Conservation (phyloP, 2,329 filamentous ascomycete genomes). For the Chaetomium sp. region DNA sequence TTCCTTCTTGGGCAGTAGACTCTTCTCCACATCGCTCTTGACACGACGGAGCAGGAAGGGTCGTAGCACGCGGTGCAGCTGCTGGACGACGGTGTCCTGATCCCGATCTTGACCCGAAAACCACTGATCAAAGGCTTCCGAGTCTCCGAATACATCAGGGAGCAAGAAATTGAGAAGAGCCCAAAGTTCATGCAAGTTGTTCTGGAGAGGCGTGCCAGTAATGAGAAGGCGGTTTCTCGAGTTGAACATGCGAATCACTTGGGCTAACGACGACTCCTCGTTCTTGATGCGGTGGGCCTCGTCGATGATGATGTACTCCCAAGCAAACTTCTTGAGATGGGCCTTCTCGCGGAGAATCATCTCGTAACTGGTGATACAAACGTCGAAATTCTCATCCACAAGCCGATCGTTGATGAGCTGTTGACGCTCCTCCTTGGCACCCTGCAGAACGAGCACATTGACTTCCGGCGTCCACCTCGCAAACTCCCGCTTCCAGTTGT, state of each 20-base stretch:
- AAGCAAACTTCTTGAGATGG: conserved; percentile 93
- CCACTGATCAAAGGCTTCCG: conserved; percentile 96
- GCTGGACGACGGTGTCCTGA: conserved; percentile 92
- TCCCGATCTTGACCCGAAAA: conserved; percentile 87
- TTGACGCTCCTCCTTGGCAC: conserved; percentile 88
- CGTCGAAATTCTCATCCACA: conserved; percentile 93
- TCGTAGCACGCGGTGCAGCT: conserved; percentile 85
- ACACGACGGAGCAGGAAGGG: conserved; percentile 94
- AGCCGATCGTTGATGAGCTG: conserved; percentile 83
- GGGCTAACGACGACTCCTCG: conserved; percentile 91
- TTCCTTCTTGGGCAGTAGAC: conserved; percentile 92
- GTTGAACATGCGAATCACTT: conserved; percentile 93
- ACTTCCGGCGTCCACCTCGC: conserved; percentile 91
- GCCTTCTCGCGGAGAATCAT: conserved; percentile 96
- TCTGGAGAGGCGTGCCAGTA: conserved; percentile 92
- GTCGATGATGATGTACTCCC: conserved; percentile 99
- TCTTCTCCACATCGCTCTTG: conserved; percentile 98
- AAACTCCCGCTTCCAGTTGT: conserved; percentile 98
- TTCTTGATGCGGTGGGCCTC: conserved; percentile 99
- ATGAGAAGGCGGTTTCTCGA: conserved; percentile 93
- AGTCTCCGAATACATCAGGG: conserved; percentile 96
- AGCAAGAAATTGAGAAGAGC: conserved; percentile 93
- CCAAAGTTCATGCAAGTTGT: conserved; percentile 97
- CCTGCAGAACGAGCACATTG: conserved; percentile 87
- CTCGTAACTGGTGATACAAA: conserved; percentile 97